phyloP scores from a whole-genome alignment of 306 rosid species.

The Vachellia collinsii region DNA sequence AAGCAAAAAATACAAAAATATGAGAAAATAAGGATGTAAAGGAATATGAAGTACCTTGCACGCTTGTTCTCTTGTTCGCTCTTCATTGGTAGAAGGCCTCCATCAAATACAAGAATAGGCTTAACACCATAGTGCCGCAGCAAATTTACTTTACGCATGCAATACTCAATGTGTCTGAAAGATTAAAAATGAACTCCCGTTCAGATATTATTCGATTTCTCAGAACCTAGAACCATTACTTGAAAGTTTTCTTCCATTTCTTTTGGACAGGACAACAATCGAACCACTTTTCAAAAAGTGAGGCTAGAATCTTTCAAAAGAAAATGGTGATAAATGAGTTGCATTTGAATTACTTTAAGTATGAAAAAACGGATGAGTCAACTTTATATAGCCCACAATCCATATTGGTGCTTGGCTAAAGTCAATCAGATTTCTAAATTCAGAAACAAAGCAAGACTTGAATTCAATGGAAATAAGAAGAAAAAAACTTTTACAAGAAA shows the following conservation, averaged over 20 bases:
- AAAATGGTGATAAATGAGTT: background rate
- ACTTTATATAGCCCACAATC: background rate
- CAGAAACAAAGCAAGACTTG: background rate
- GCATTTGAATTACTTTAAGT: background rate
- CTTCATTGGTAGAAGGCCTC: slow-evolving; percentile 96
- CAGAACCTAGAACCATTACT: background rate
- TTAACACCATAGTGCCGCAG: slow-evolving; percentile 77
- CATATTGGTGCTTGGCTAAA: background rate
- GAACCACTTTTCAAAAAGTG: background rate
- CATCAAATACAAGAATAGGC: slow-evolving; percentile 92
- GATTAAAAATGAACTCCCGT: slow-evolving; percentile 19
- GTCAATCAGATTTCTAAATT: background rate
- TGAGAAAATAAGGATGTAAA: background rate
- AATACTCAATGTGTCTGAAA: slow-evolving; percentile 87
- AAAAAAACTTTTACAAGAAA: background rate
- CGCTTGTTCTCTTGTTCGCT: slow-evolving; percentile 91
- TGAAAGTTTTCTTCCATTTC: background rate
- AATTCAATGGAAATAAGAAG: background rate
- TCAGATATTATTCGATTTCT: slow-evolving; percentile 10
- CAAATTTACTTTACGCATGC: slow-evolving; percentile 89
- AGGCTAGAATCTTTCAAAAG: background rate
- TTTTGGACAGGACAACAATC: background rate
- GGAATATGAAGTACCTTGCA: slow-evolving; percentile 54
- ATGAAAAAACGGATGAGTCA: background rate
- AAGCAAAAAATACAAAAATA: background rate